Conservation (phyloP, 345 rosid genomes). For the Leavenworthia alabamica region DNA sequence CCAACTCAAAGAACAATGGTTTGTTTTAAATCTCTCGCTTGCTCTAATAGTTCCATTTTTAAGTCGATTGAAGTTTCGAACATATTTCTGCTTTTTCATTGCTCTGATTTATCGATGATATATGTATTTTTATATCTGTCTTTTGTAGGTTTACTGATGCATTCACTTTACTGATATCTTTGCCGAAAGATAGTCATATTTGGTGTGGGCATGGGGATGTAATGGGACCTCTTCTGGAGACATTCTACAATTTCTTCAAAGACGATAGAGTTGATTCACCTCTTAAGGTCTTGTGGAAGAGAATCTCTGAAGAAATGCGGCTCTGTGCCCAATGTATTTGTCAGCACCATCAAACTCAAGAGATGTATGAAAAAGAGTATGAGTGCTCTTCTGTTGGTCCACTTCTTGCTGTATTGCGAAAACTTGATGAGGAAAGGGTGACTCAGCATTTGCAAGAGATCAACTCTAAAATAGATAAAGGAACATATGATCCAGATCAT, state of each 20-base stretch:
- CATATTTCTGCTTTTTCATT: background rate
- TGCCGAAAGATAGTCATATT: conserved; percentile 64
- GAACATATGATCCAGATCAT: conserved; percentile 56
- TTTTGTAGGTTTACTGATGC: conserved; percentile 71
- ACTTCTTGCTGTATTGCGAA: conserved; percentile 59
- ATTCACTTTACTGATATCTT: conserved; percentile 55
- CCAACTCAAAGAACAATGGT: conserved; percentile 81
- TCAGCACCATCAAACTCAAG: conserved; percentile 90
- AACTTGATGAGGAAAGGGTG: conserved; percentile 84
- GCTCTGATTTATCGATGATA: background rate
- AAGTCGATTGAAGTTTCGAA: background rate
- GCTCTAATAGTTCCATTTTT: conserved; percentile 1
- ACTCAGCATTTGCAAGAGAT: conserved; percentile 60
- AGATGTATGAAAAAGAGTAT: conserved; percentile 64
- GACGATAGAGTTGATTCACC: conserved; percentile 71
- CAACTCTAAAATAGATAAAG: conserved; percentile 41
- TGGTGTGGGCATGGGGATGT: conserved; percentile 81
- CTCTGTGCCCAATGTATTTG: conserved; percentile 73
- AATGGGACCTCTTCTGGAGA: conserved; percentile 89
- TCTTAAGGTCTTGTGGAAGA: conserved; percentile 69
- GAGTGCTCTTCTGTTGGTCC: conserved; percentile 70
- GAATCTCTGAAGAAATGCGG: conserved; percentile 67
- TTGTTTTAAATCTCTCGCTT: background rate
- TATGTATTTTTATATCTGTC: background rate
- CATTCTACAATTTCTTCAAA: conserved; percentile 76